These are phyloP conservation scores for Aspergillus eucalypticola DNA, from an alignment of 2,329 filamentous ascomycete species.

Conservation along the genomic window DNA sequence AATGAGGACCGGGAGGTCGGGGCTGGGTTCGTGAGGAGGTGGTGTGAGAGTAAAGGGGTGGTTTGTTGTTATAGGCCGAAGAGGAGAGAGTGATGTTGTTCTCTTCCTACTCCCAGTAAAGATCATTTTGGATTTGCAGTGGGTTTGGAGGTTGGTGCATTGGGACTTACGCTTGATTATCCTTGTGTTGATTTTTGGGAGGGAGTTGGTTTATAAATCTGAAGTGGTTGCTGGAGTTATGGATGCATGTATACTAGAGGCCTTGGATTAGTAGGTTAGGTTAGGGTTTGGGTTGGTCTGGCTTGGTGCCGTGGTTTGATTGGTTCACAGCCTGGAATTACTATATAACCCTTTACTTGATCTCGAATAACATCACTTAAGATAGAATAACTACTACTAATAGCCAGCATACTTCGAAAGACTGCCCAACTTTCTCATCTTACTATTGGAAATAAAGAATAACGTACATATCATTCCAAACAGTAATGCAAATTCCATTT, in stretches of 20 bases:
- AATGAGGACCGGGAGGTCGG: slow-evolving; percentile 67
- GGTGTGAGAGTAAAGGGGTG: slow-evolving; percentile 85
- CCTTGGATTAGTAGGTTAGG: background rate
- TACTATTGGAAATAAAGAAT: too few relatives aligned
- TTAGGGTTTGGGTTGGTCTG: background rate
- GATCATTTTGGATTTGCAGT: too few relatives aligned
- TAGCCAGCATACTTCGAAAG: too few relatives aligned
- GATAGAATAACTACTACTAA: too few relatives aligned
- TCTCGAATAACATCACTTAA: too few relatives aligned
- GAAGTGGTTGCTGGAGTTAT: background rate
- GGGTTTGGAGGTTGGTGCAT: background rate
- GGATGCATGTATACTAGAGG: background rate
- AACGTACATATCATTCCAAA: too few relatives aligned
- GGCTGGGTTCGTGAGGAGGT: slow-evolving; percentile 71
- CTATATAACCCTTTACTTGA: too few relatives aligned
- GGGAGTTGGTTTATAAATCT: background rate
- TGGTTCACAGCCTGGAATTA: too few relatives aligned
- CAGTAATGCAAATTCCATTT: too few relatives aligned
- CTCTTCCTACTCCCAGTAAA: too few relatives aligned
- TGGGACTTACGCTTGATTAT: background rate
- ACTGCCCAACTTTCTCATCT: too few relatives aligned
- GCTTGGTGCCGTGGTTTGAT: too few relatives aligned
- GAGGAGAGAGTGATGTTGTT: background rate
- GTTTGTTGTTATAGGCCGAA: slow-evolving; percentile 66
- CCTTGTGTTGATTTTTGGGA: background rate